Base-by-base conservation (phyloP, 2,329 filamentous ascomycete genomes). In the Sarocladiaceae sp. region DNA sequence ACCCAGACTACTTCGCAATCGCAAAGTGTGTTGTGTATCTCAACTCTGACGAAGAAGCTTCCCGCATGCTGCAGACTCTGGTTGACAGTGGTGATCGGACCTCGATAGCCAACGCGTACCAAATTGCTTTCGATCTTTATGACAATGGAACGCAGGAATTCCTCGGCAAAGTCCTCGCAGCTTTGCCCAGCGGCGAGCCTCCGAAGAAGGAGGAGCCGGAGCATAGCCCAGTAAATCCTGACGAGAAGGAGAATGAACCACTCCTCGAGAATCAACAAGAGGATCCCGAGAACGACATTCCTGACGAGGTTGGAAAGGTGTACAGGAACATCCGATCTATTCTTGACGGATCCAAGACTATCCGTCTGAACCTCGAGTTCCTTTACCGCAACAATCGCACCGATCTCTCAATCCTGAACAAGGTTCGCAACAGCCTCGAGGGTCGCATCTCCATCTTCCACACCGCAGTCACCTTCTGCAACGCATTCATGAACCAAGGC, bases 131-230 rank as follows among this genome's bases (percentile, higher is more conserved):
- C 63, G 94, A 99, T 64, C 79, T 99, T 5, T 97, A 97, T 70
- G 94, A 99, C 72, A 99, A 99, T 64, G 94, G 94, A 59, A 97
- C 94, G 0, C 94, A 99, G 63, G 94, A 97, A 66, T 99, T 99
- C 62, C 72, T 99, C 22, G 85, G 86, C 59, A 97, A 94, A 71
- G 89, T 99, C 40, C 86, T 93, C 63, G 83, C 88, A 54, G 84
- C 89, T 42, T 75, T 97, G 28, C 89, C 91, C 0, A 76, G 79
- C 17, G 70, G 71, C 11, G 73, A 79, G 52, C 50, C 60, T 53
- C 55, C 69, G 12, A 72, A 78, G 55, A 71, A 70, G 29, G 35
- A 42, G 22, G 49, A 39, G 29, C 23, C 33, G 13, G 18, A 15
- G 23, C 36, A 35, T 10, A 20, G 37, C 5, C 35, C 52, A 51